phyloP scores from a whole-genome alignment of 306 rosid genomes.

The Ziziphus jujuba region DNA sequence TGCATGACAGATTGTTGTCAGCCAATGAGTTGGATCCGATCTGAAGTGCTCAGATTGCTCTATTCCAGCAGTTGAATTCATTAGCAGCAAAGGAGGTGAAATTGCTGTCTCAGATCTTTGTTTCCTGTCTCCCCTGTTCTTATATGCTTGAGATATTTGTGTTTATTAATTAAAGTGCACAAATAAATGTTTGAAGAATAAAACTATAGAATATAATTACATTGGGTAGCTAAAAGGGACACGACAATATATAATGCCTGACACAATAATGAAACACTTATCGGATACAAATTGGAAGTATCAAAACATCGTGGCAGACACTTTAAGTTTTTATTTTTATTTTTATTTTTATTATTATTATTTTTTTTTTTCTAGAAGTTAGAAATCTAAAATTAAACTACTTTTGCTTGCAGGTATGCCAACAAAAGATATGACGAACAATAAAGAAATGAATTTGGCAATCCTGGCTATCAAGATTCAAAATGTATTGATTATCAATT shows the following conservation, averaged over 20 bases:
- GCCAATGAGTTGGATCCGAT: slow-evolving; percentile 36
- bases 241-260: not conserved
- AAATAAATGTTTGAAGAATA: not conserved
- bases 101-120: slow-evolving; percentile 37
- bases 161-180: not conserved
- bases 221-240: not conserved
- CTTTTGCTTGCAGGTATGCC: not conserved
- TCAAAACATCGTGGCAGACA: not conserved
- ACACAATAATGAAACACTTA: no score
- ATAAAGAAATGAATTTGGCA: not conserved
- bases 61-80: slow-evolving; percentile 39
- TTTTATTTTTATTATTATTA: no score
- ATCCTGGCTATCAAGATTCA: slow-evolving; percentile 8
- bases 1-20: slow-evolving; percentile 28
- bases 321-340: no score
- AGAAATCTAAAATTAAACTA: not conserved
- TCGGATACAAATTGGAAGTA: not conserved
- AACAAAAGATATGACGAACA: not conserved
- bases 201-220: not conserved
- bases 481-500: slow-evolving; percentile 1
- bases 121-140: no score
- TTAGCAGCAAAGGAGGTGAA: slow-evolving; percentile 41
- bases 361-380: not conserved
- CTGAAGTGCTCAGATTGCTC: slow-evolving; percentile 27
- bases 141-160: slow-evolving; percentile 26